Conservation (phyloP, 2,329 filamentous ascomycete species). For the Calonectria henricotiae region DNA sequence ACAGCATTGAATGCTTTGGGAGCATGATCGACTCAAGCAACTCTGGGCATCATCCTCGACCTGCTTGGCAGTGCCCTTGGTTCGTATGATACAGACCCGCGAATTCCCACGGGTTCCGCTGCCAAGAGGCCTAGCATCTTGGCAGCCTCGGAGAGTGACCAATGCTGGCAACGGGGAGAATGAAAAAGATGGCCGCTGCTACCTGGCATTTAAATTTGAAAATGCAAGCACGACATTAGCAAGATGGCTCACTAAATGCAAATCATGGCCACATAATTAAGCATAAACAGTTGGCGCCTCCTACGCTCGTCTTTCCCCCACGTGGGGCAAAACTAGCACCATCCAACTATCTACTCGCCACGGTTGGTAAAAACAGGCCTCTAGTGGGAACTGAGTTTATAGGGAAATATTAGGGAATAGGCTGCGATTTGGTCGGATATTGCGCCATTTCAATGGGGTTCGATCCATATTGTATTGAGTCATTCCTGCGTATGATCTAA, state of each 20-base stretch:
- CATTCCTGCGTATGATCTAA: neutral
- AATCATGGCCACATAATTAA: neutral
- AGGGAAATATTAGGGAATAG: neutral
- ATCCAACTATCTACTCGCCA: neutral
- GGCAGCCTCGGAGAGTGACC: slow-evolving; percentile 2
- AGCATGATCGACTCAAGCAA: slow-evolving; percentile 43
- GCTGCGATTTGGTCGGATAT: neutral
- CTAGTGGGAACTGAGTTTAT: neutral
- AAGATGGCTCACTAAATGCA: neutral
- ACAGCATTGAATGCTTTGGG: slow-evolving; percentile 23
- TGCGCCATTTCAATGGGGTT: neutral
- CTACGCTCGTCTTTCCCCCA: neutral
- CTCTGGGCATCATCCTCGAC: slow-evolving; percentile 11
- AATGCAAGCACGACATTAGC: neutral
- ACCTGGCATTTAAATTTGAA: neutral
- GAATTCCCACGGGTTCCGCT: slow-evolving; percentile 13
- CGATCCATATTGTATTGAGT: neutral
- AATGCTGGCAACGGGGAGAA: neutral
- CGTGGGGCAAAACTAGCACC: neutral
- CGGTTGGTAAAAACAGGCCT: neutral
- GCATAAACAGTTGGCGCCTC: neutral
- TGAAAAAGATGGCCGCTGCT: too few species aligned
- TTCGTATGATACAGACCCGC: slow-evolving; percentile 19
- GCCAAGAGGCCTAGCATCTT: slow-evolving; percentile 18
- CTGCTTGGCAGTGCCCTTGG: slow-evolving; percentile 3